A percentile compares a stretch with the other conserved stretches of the same genome.
Evolutionary conservation across 2,329 filamentous ascomycete genomes (phyloP).

Genomic region (Fusarium odoratissimum): DNA sequence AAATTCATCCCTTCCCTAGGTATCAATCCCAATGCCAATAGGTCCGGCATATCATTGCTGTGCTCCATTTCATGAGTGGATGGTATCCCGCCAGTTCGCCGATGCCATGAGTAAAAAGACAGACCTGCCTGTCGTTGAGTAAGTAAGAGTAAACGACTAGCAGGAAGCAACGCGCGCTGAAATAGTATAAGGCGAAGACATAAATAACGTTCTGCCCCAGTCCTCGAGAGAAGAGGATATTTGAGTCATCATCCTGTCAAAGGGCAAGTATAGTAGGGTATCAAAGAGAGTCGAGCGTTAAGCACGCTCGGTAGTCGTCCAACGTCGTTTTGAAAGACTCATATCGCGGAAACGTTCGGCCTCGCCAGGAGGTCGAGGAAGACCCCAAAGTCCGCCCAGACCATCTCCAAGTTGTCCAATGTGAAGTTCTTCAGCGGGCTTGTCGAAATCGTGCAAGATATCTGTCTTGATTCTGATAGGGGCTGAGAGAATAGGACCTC

Average conservation of each 20-base stretch:
- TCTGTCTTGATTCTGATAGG: conserved; percentile 53
- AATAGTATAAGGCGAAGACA: conserved; percentile 27
- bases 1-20: conserved; percentile 8
- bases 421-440: conserved; percentile 48
- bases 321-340: conserved; percentile 62
- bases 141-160: conserved; percentile 23
- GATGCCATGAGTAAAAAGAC: conserved; percentile 41
- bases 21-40: conserved; percentile 28
- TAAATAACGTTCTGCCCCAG: conserved; percentile 10
- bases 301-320: conserved; percentile 65
- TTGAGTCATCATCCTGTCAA: conserved; percentile 23
- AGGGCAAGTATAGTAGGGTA: conserved; percentile 13
- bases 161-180: conserved; percentile 42
- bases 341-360: conserved; percentile 60
- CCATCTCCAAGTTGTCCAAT: conserved; percentile 53
- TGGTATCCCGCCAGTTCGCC: conserved; percentile 39
- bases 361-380: conserved; percentile 57
- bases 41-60: conserved; percentile 16
- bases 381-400: conserved; percentile 58
- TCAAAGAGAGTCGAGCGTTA: conserved; percentile 11
- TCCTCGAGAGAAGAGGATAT: conserved; percentile 9
- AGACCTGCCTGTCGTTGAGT: conserved; percentile 36
- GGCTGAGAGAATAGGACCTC: conserved; percentile 48
- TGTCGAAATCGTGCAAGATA: conserved; percentile 44
- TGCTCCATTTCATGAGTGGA: conserved; percentile 25